Evolutionary conservation across 2,329 filamentous ascomycete genomes (phyloP).

Genomic region (Phialophora macrospora): DNA sequence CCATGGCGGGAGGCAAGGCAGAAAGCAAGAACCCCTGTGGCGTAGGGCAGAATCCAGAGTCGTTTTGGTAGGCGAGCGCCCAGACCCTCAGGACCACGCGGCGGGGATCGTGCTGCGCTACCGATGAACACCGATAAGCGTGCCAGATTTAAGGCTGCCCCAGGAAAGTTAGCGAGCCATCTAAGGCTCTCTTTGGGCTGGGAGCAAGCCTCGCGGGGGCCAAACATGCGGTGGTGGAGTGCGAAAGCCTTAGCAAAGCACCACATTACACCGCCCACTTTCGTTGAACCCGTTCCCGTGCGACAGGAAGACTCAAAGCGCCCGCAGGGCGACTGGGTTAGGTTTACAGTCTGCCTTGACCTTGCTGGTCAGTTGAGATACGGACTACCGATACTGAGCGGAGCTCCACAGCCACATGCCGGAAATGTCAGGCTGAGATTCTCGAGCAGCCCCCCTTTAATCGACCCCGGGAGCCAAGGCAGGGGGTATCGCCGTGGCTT

Average conservation of each 20-base stretch:
- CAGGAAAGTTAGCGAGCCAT: not conserved
- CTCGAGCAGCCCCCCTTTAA: not conserved
- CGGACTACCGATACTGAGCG: not conserved
- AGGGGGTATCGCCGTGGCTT: not conserved
- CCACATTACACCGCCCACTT: not conserved
- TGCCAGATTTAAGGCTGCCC: not conserved
- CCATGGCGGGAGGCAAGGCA: not conserved
- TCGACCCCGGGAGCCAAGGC: not conserved
- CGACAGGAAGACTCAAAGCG: not conserved
- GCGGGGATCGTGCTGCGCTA: not conserved
- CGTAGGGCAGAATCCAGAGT: not conserved
- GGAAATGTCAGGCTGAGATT: not conserved
- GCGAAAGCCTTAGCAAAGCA: not conserved
- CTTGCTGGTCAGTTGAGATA: not conserved
- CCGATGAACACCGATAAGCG: not conserved
- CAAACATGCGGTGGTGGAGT: conserved; percentile 5
- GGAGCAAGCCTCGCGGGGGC: conserved; percentile 1
- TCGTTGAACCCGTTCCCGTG: not conserved
- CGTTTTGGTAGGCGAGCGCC: not conserved
- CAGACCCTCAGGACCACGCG: not conserved
- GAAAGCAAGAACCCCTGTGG: not conserved
- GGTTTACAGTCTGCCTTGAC: not conserved
- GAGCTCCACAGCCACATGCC: not conserved
- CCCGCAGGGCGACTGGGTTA: not conserved
- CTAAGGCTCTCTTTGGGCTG: not conserved